Conservation (phyloP, 2,329 filamentous ascomycete genomes). For the Penicillium thymicola region DNA sequence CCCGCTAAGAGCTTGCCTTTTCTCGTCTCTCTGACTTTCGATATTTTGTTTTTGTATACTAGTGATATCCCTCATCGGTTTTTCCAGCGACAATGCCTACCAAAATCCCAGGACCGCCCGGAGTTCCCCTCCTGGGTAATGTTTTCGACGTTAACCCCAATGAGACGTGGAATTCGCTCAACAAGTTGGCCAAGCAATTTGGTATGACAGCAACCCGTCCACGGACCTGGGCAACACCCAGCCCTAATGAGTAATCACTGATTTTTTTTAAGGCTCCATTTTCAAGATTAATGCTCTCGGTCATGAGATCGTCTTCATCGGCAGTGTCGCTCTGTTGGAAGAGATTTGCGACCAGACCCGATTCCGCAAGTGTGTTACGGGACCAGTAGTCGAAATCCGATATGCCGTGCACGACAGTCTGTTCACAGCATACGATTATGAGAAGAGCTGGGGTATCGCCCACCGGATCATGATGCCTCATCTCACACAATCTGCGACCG, state of each 20-base stretch:
- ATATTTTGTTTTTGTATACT: conserved; percentile 5
- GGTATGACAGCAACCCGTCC: conserved; percentile 30
- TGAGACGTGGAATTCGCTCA: conserved; percentile 52
- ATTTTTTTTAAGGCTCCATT: conserved; percentile 52
- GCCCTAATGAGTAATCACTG: not conserved
- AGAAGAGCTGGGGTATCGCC: conserved; percentile 63
- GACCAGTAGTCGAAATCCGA: conserved; percentile 54
- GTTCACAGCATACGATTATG: conserved; percentile 55
- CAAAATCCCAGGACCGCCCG: conserved; percentile 52
- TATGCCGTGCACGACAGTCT: conserved; percentile 63
- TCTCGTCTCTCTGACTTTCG: not conserved
- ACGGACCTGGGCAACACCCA: not conserved
- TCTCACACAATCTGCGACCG: conserved; percentile 42
- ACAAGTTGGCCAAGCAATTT: conserved; percentile 48
- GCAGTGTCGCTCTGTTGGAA: conserved; percentile 55
- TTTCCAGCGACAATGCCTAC: conserved; percentile 39
- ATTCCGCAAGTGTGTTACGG: conserved; percentile 55
- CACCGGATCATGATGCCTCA: conserved; percentile 46
- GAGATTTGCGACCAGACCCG: conserved; percentile 65
- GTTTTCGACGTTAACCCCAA: conserved; percentile 49
- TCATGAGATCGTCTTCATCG: conserved; percentile 50
- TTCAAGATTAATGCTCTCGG: conserved; percentile 54
- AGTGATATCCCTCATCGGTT: conserved; percentile 5
- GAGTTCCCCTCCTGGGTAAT: conserved; percentile 52
- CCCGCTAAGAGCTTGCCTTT: not conserved